phyloP scores from a whole-genome alignment of 176 grass and related monocot genomes.

The Dendrocalamus sinicus region DNA sequence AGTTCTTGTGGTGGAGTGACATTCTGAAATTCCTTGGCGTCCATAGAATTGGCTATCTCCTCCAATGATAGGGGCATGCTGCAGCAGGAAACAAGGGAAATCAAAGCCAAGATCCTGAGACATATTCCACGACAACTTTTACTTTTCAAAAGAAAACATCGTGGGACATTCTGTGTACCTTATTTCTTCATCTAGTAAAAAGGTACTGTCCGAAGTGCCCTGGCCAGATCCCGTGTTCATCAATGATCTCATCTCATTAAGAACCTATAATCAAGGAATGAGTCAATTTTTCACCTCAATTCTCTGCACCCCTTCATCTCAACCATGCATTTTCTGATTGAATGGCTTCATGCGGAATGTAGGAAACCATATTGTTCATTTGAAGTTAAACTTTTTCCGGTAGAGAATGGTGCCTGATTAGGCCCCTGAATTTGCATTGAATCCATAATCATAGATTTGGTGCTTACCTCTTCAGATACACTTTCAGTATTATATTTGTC shows the following conservation, averaged over 20 bases:
- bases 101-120: not conserved
- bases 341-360: not conserved
- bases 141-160: not conserved
- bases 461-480: slow-evolving; percentile 80
- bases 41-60: slow-evolving; percentile 72
- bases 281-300: slow-evolving; percentile 14
- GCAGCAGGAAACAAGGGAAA: slow-evolving; percentile 29
- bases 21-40: slow-evolving; percentile 75
- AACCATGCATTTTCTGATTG: not conserved
- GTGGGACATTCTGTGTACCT: slow-evolving; percentile 35
- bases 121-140: not conserved
- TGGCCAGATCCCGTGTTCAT: slow-evolving; percentile 52
- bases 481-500: slow-evolving; percentile 96
- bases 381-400: not conserved
- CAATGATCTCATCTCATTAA: slow-evolving; percentile 57
- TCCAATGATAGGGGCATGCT: slow-evolving; percentile 78
- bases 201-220: slow-evolving; percentile 35
- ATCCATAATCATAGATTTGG: slow-evolving; percentile 23
- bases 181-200: slow-evolving; percentile 74
- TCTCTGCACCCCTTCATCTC: not conserved
- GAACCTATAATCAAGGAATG: slow-evolving; percentile 53
- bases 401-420: not conserved
- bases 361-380: slow-evolving; percentile 10
- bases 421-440: not conserved
- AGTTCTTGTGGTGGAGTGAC: slow-evolving; percentile 71